Conservation (phyloP, 176 grass and related monocot genomes). For the Panicum miliaceum region DNA sequence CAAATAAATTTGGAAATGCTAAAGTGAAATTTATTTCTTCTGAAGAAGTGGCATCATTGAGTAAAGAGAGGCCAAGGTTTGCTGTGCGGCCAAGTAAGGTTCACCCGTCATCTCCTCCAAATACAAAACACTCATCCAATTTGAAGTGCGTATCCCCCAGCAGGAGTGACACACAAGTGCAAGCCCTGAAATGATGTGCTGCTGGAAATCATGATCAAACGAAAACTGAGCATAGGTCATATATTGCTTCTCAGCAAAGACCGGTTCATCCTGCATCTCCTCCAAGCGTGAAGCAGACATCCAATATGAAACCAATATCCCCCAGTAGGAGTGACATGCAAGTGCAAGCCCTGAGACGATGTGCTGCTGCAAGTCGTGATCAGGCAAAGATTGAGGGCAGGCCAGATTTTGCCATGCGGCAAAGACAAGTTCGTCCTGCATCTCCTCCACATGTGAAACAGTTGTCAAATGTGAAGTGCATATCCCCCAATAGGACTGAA, state of each 20-base stretch:
- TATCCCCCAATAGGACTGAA: slow-evolving; percentile 25
- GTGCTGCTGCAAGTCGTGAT: slow-evolving; percentile 26
- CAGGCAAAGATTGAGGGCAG: slow-evolving; percentile 19
- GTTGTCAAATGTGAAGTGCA: background rate
- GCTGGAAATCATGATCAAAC: slow-evolving; percentile 21
- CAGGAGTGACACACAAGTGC: slow-evolving; percentile 23
- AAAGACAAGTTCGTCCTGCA: background rate
- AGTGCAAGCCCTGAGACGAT: slow-evolving; percentile 18
- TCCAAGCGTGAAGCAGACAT: background rate
- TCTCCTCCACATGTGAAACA: slow-evolving; percentile 20
- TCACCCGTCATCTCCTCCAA: slow-evolving; percentile 12
- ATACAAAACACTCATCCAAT: background rate
- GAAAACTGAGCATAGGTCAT: background rate
- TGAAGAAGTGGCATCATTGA: slow-evolving; percentile 43
- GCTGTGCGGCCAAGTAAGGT: background rate
- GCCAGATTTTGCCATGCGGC: background rate
- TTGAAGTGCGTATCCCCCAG: slow-evolving; percentile 22
- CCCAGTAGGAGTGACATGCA: slow-evolving; percentile 32
- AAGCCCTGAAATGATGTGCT: slow-evolving; percentile 15
- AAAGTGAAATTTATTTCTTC: slow-evolving; percentile 51
- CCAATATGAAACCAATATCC: background rate
- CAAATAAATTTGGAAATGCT: slow-evolving; percentile 23
- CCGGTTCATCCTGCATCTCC: slow-evolving; percentile 4
- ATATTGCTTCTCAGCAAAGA: background rate
- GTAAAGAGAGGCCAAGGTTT: slow-evolving; percentile 38